These are phyloP conservation scores for Gamsiella multidivaricata DNA, from an alignment of 192 early-diverging fungal genomes.

Conservation along the genomic window DNA sequence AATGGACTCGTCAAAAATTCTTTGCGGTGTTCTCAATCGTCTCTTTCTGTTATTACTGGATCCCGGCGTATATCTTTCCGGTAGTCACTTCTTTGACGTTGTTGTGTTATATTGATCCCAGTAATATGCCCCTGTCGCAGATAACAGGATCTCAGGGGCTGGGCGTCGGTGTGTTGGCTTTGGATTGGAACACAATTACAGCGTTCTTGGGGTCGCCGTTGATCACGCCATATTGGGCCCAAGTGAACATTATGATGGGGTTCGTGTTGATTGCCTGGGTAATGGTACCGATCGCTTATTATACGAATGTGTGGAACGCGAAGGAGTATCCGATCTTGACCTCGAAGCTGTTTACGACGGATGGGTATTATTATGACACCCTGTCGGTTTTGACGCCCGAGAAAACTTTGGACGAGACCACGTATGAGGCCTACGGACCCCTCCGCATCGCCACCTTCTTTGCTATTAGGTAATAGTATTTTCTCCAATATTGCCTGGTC, in stretches of 20 bases:
- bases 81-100: slow-evolving; percentile 39
- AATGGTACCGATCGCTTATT: slow-evolving; percentile 73
- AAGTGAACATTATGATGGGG: slow-evolving; percentile 72
- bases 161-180: slow-evolving; percentile 74
- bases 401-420: slow-evolving; percentile 45
- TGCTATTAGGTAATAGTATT: slow-evolving; percentile 49
- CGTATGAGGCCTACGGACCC: slow-evolving; percentile 59
- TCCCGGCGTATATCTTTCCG: slow-evolving; percentile 51
- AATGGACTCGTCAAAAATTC: slow-evolving; percentile 51
- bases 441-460: slow-evolving; percentile 62
- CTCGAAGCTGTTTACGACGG: slow-evolving; percentile 49
- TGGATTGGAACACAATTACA: slow-evolving; percentile 75
- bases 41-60: slow-evolving; percentile 65
- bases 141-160: slow-evolving; percentile 66
- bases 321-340: slow-evolving; percentile 54
- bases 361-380: slow-evolving; percentile 56
- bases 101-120: slow-evolving; percentile 34
- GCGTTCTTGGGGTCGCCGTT: slow-evolving; percentile 57
- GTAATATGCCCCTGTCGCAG: slow-evolving; percentile 43
- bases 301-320: slow-evolving; percentile 69
- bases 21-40: slow-evolving; percentile 53
- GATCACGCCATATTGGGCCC: slow-evolving; percentile 62
- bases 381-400: slow-evolving; percentile 47
- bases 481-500: no score
- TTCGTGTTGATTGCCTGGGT: slow-evolving; percentile 78